A percentile compares a stretch with the other conserved stretches of the same genome.
Evolutionary conservation across 129 eudicot species (phyloP).

Genomic region (Artemisia argyi): DNA sequence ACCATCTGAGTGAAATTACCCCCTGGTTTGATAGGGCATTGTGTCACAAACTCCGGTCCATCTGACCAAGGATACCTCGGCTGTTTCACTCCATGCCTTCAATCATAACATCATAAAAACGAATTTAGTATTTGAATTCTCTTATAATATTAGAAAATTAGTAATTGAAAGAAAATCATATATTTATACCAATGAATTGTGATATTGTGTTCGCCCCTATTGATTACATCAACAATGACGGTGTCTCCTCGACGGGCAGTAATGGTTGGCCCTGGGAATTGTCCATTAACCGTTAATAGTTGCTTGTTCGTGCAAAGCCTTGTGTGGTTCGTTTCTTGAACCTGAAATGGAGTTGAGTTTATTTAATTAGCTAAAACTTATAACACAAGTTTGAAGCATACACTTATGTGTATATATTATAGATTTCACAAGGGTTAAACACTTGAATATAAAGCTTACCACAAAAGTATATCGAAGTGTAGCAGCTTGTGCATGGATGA

Average conservation of each 20-base stretch:
- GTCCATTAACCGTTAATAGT: constrained; percentile 52
- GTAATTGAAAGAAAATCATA: neutral
- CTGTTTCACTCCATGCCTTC: constrained; percentile 69
- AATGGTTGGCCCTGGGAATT: constrained; percentile 55
- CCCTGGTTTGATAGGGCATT: constrained; percentile 68
- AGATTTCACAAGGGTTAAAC: neutral
- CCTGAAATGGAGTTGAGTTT: constrained; percentile 26
- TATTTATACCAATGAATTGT: constrained; percentile 53
- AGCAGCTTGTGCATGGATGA: constrained; percentile 33
- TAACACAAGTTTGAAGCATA: too few species aligned
- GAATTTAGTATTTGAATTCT: neutral
- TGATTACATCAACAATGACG: constrained; percentile 41
- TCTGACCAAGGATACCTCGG: constrained; percentile 78
- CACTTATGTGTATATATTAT: too few species aligned
- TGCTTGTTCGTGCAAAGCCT: constrained; percentile 50
- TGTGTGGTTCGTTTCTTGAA: constrained; percentile 42
- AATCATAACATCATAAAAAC: neutral
- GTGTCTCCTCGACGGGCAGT: constrained; percentile 48
- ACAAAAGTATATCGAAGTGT: constrained; percentile 30
- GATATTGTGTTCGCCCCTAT: constrained; percentile 41
- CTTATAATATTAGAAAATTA: neutral
- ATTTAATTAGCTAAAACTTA: too few species aligned
- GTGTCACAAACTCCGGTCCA: constrained; percentile 62
- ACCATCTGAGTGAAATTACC: constrained; percentile 46
- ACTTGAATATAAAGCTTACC: constrained; percentile 6